Evolutionary conservation across 257 asterid species (phyloP), one percentile per base, ranked within the genome.

Genomic region (Scutellaria galericulata): DNA sequence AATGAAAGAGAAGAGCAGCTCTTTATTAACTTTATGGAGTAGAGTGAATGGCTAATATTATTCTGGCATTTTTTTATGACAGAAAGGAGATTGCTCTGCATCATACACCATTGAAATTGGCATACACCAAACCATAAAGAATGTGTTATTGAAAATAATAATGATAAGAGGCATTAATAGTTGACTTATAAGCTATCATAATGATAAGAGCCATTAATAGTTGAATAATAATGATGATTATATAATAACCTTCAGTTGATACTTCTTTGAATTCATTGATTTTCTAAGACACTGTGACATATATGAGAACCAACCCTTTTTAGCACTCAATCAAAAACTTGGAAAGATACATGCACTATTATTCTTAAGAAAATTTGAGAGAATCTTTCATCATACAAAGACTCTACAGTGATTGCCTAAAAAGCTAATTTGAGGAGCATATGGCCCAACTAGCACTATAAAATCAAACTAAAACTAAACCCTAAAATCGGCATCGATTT

Each of bases 111-210:
- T 44, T 50, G 58, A 71, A 71, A 44, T 70, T 65, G 78, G 73
- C 10, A 44, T 35, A 60, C 72, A 76, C 20, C 52, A 22, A 50
- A 65, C 22, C 71, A 66, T 14, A 57, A 48, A 39, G n/a, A 57
- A 48, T 24, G 22, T 42, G 52, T 64, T 63, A 65, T 74, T 37
- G 64, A 57, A 58, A 74, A 59, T 66, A 35, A 64, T 67, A 72
- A 75, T 72, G 81, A 68, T 78, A 68, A 75, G 77, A 72, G 83
- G 74, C 78, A 66, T 70, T 64, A 56, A 6, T 31, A 58, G 83
- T 75, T 74, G 78, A 52, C 24, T 74, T 14, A 72, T 77, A 71
- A 74, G 68, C 75, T 74, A 74, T 75, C 85, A 77, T 59, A 52
- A 8, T 46, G n/a, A 46, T 11, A 2, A 46, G 37, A 31, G 37